Base-by-base conservation (phyloP, 2,329 filamentous ascomycete genomes). In the Colletotrichum tamarilloi region DNA sequence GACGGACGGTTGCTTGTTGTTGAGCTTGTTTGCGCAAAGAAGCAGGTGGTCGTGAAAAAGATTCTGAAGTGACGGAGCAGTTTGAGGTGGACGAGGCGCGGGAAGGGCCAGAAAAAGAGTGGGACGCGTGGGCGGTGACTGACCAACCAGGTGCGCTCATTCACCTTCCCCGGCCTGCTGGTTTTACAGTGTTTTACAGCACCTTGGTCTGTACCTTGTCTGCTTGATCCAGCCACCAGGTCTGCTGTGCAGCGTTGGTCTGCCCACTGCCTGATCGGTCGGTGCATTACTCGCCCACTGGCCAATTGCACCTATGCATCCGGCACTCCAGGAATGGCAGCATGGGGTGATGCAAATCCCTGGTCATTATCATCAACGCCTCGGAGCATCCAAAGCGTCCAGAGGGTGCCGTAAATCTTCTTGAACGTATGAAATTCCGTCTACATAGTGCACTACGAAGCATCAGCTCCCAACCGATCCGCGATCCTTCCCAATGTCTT, bases 21-120 rank as follows among this genome's bases (percentile, higher is more conserved):
- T 32, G 30, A 42, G 59, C 28, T 72, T 64, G 69, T 62, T 68
- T 73, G 73, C 73, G 69, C 65, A 72, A 69, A n/a, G 30, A 19
- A 64, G 62, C 62, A 66, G 22, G 26, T 38, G 56, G 49, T 35
- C 49, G 56, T 53, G 42, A 32, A 60, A 73, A 73, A 73, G 71
- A 66, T 73, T 73, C 71, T 73, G 67, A 66, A 53, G 60, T 73
- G 56, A 65, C 67, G 35, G 67, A 71, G 56, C 56, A 55, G 69
- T 72, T 56, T 67, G 68, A 74, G 68, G 62, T 64, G 68, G 49
- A 67, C 55, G 63, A 74, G 68, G 63, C 64, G 72, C 63, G 59
- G 74, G 72, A 75, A 74, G 69, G 67, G 62, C 56, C 65, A 74
- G 74, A 74, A 72, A 72, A 72, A 74, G 28, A 42, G 67, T 71